Evolutionary conservation across 805 yeast genomes (phyloP).

Genomic region (Tetrapisispora fleetii): DNA sequence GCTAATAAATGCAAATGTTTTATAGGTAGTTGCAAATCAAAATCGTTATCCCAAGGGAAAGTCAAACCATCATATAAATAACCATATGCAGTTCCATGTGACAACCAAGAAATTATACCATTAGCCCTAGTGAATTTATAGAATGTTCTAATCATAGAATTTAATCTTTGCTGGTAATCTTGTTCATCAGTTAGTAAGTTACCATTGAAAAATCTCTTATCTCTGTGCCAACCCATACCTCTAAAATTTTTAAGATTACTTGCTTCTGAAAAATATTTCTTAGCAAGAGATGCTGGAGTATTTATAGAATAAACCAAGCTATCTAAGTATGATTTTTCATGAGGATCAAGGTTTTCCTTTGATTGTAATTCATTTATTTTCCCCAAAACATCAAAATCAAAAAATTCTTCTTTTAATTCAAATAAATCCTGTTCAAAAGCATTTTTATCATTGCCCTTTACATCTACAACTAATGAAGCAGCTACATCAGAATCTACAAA

Average conservation of each 20-base stretch:
- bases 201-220: constrained; percentile 46
- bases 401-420: constrained; percentile 15
- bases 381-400: constrained; percentile 19
- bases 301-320: constrained; percentile 27
- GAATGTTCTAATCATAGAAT: constrained; percentile 42
- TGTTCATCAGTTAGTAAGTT: constrained; percentile 29
- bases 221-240: constrained; percentile 40
- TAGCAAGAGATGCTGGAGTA: constrained; percentile 24
- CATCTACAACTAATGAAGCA: constrained; percentile 6
- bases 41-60: constrained; percentile 59
- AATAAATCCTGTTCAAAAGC: constrained; percentile 10
- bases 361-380: constrained; percentile 20
- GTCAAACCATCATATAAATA: constrained; percentile 55
- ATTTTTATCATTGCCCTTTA: constrained; percentile 7
- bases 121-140: constrained; percentile 37
- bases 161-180: constrained; percentile 22
- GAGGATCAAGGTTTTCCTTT: constrained; percentile 14
- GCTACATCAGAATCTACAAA: constrained; percentile 11
- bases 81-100: constrained; percentile 54
- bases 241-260: constrained; percentile 13
- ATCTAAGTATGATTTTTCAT: constrained; percentile 26
- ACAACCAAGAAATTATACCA: constrained; percentile 49
- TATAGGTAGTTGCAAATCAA: constrained; percentile 53
- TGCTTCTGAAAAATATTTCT: constrained; percentile 32
- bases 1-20: constrained; percentile 37